Evolutionary conservation across 495 filamentous ascomycete genomes (phyloP), one percentile per base, ranked within the genome.

Genomic region (Bacidia rubella): DNA sequence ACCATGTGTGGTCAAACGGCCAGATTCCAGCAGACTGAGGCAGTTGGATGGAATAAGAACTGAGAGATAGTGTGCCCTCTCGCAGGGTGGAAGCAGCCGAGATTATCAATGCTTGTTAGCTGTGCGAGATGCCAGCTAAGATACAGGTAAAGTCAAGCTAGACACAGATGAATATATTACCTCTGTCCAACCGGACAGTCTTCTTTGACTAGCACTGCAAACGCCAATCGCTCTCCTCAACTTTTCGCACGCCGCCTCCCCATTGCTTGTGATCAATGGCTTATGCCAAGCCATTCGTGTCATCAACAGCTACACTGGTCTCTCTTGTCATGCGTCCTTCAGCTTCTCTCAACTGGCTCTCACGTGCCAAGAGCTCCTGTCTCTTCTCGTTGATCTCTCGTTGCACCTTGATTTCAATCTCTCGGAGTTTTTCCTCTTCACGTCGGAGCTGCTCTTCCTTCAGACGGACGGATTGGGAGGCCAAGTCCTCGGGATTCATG

Each of bases 361-460:
- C 92, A 67, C 93, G 88, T 55, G 92, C 92, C 66, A 98, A 74
- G 49, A 98, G 75, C 73, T 98, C 92, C 74, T 98, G 92, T 73
- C 92, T 83, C 80, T 98, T 98, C 76, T 97, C 92, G 69, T 95
- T 95, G 73, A 98, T 98, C 72, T 98, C 92, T 61, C 90, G 85
- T 75, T 97, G 90, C 51, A 98, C 93, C 81, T 97, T 97, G 73
- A 95, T 71, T 65, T 98, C 92, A 65, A 97, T 97, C 74, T 98
- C 92, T 61, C 93, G 83, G 44, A 98, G 84, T 77, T 98, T 98
- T 83, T 97, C 93, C 73, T 98, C 92, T 72, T 98, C 92, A 59
- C 92, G 88, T 58, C 90, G 85, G 51, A 98, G 85, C 68, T 98
- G 92, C 71, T 98, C 92, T 68, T 98, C 92, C 86, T 98, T 98